phyloP scores from a whole-genome alignment of 345 rosid genomes.

The Carallia pectinifolia region DNA sequence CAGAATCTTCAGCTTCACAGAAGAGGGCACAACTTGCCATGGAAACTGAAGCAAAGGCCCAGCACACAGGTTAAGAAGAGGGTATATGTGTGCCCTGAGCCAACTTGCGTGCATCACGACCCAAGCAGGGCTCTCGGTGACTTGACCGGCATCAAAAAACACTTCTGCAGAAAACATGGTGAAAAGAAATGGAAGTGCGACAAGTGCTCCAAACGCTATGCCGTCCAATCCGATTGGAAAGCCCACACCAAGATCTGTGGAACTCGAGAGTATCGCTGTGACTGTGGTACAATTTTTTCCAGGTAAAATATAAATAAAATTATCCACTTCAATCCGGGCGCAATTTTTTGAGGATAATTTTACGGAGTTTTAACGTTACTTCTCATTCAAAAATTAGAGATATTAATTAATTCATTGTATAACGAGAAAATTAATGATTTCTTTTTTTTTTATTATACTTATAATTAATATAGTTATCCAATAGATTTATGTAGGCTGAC shows the following conservation, averaged over 20 bases:
- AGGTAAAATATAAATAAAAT: slow-evolving; percentile 28
- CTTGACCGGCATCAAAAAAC: slow-evolving; percentile 5
- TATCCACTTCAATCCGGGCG: too few species aligned
- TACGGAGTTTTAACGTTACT: too few species aligned
- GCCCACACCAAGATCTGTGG: slow-evolving; percentile 80
- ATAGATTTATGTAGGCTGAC: too few species aligned
- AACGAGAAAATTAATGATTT: too few species aligned
- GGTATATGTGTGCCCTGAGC: slow-evolving; percentile 4
- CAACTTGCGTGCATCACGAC: slow-evolving; percentile 3
- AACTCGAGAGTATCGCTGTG: slow-evolving; percentile 70
- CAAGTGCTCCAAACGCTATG: slow-evolving; percentile 63
- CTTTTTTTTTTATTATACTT: too few species aligned
- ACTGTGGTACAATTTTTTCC: slow-evolving; percentile 60
- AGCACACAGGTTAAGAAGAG: background rate
- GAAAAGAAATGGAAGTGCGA: slow-evolving; percentile 73
- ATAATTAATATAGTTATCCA: too few species aligned
- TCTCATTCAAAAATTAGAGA: too few species aligned
- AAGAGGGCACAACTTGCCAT: slow-evolving; percentile 4
- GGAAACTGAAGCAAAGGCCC: background rate
- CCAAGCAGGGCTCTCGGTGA: slow-evolving; percentile 7
- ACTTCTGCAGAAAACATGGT: slow-evolving; percentile 38
- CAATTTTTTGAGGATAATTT: too few species aligned
- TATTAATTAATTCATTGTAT: too few species aligned
- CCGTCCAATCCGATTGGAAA: slow-evolving; percentile 82
- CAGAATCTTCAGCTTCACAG: slow-evolving; percentile 4